Percentiles rank a stretch among this genome's conserved stretches.
Conservation (phyloP, 2,329 filamentous ascomycete genomes). For the Nemania sp. region DNA sequence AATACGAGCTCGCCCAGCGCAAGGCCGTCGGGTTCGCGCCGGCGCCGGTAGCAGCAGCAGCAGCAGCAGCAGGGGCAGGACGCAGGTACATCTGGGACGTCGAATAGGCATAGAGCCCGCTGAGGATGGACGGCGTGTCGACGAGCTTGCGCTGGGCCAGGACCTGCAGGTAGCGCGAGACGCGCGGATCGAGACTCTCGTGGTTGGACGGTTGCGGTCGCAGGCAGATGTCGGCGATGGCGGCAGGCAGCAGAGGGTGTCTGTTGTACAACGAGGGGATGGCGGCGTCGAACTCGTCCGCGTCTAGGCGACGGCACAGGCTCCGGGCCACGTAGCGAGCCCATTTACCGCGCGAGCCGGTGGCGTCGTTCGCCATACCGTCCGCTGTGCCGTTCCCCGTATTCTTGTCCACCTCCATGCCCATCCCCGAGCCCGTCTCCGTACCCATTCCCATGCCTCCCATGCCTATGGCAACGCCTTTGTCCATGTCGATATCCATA, state of each 20-base stretch:
- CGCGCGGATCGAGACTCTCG: conserved; percentile 60
- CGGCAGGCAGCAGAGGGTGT: conserved; percentile 54
- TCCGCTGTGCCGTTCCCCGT: conserved; percentile 27
- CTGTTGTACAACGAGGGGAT: conserved; percentile 53
- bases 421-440: not conserved
- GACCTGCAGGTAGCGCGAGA: conserved; percentile 61
- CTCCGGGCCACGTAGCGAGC: conserved; percentile 54
- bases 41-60: conserved; percentile 27
- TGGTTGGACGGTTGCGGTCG: conserved; percentile 53
- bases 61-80: conserved; percentile 28
- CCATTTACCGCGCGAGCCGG: conserved; percentile 48
- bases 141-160: conserved; percentile 56
- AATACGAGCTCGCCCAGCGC: conserved; percentile 61
- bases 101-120: conserved; percentile 60
- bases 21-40: conserved; percentile 27
- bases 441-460: not conserved
- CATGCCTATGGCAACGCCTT: not conserved
- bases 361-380: conserved; percentile 15
- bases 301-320: conserved; percentile 55
- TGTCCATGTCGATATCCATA: not conserved
- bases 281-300: conserved; percentile 56
- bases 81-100: conserved; percentile 49
- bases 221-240: conserved; percentile 62
- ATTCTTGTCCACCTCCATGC: conserved; percentile 22
- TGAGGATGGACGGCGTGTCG: conserved; percentile 58